Evolutionary conservation across 768 basidiomycete genomes (phyloP), one percentile per base, ranked within the genome.

Genomic region (Leccinum uliginosum): DNA sequence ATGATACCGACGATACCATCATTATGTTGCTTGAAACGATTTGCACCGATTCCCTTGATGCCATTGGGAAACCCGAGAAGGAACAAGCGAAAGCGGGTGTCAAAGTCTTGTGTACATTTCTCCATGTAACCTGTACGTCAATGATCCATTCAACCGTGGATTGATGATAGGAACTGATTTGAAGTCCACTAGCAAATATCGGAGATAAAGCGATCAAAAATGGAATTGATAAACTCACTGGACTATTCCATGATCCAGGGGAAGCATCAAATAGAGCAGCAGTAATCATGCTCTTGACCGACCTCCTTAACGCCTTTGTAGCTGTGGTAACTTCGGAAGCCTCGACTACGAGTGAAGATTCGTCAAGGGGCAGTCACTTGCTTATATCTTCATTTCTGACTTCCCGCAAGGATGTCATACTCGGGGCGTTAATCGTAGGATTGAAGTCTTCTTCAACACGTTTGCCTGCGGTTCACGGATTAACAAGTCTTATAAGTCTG

Each of bases 31-130:
- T 87, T 15, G 81, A 80, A 60, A 85, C 88, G 44, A 86, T 89
- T 0, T 89, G 88, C 59, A 81, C 84, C 54, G 91, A 97, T 66
- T 94, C 91, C 63, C 77, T 93, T 8, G 78, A 80, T 23, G 83
- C 89, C 55, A 73, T 98, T 44, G 81, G 84, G 44, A 91, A 97
- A 67, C 93, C 96, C 0, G 97, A 98, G 70, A 98, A 98, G 75
- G 87, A 83, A 67, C 90, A 93, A 68, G 93, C 95, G 1, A 85
- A 85, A 67, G 85, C 91, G 40, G 94, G 93, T 1, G 87, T 88
- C 47, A 93, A 91, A 68, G 82, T 93, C 30, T 72, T 98, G 30
- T 87, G 87, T 59, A 81, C 84, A 2, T 83, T 93, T 62, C 79
- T 91, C 70, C 74, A 80, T n/a, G 87, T 87, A 12, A 89, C 91